Conservation (phyloP, 257 asterid genomes). For the Striga asiatica region DNA sequence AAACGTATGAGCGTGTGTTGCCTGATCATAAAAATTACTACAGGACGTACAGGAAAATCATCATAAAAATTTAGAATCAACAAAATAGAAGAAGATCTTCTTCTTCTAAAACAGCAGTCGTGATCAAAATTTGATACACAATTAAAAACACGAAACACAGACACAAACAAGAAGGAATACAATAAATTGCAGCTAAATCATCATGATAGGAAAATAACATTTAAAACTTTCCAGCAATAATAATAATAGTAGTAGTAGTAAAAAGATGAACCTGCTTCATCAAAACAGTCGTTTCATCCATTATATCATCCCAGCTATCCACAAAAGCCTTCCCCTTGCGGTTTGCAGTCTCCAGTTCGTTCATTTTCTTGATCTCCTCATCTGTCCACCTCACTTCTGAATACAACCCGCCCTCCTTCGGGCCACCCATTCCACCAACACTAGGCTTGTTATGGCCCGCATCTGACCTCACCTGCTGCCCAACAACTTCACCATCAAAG, state of each 20-base stretch:
- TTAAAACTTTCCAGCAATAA: no score
- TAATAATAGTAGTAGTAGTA: no score
- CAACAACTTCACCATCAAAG: slow-evolving; percentile 75
- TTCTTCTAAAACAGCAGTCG: no score
- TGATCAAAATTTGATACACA: neutral
- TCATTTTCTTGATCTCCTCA: slow-evolving; percentile 26
- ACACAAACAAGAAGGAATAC: neutral
- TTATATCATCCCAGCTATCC: slow-evolving; percentile 45
- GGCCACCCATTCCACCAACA: slow-evolving; percentile 8
- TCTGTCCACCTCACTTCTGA: slow-evolving; percentile 42
- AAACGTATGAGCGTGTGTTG: no score
- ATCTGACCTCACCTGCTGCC: slow-evolving; percentile 33
- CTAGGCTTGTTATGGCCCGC: slow-evolving; percentile 4
- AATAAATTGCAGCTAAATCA: neutral
- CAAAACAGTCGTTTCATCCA: slow-evolving; percentile 40
- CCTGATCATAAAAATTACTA: no score
- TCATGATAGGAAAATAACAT: no score
- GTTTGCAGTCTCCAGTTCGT: slow-evolving; percentile 31
- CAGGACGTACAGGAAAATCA: neutral
- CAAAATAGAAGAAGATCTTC: neutral
- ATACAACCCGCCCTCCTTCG: slow-evolving; percentile 6
- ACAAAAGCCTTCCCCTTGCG: slow-evolving; percentile 34
- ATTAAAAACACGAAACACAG: neutral
- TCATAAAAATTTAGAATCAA: no score
- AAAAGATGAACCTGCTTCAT: slow-evolving; percentile 90